Conservation (phyloP, 495 filamentous ascomycete species). For the Aspergillus nanangensis region DNA sequence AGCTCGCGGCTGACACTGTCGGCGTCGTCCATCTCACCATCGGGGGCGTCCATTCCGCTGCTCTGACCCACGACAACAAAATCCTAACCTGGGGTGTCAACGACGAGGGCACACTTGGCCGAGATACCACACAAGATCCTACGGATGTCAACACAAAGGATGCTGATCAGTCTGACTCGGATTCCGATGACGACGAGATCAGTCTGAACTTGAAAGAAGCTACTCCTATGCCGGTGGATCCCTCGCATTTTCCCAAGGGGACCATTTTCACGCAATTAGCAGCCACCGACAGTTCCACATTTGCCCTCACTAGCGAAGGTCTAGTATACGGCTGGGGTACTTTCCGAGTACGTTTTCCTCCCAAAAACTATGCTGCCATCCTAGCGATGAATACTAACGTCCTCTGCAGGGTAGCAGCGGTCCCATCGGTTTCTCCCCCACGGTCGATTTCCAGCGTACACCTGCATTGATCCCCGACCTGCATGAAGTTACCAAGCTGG, state of each 20-base stretch:
- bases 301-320: slow-evolving; percentile 60
- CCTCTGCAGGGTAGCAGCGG: slow-evolving; percentile 62
- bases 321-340: slow-evolving; percentile 72
- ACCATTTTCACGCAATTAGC: slow-evolving; percentile 54
- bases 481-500: slow-evolving; percentile 58
- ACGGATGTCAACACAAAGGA: slow-evolving; percentile 42
- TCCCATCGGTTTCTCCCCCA: slow-evolving; percentile 60
- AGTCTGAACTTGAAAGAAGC: slow-evolving; percentile 57
- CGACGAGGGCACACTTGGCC: slow-evolving; percentile 64
- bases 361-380: neutral
- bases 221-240: slow-evolving; percentile 48
- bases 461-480: slow-evolving; percentile 49
- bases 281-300: slow-evolving; percentile 60
- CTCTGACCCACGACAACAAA: slow-evolving; percentile 60
- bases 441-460: slow-evolving; percentile 25
- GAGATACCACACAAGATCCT: slow-evolving; percentile 54
- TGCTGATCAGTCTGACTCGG: slow-evolving; percentile 20
- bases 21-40: slow-evolving; percentile 58
- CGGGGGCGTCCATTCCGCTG: slow-evolving; percentile 65
- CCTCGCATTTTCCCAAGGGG: slow-evolving; percentile 42
- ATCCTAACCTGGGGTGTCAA: slow-evolving; percentile 74
- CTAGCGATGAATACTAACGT: too few species aligned
- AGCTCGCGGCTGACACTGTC: slow-evolving; percentile 37
- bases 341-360: slow-evolving; percentile 50
- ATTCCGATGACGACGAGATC: slow-evolving; percentile 40